These are phyloP conservation scores for Epichloe festucae DNA, from an alignment of 2,329 filamentous ascomycete species.

Conservation along the genomic window DNA sequence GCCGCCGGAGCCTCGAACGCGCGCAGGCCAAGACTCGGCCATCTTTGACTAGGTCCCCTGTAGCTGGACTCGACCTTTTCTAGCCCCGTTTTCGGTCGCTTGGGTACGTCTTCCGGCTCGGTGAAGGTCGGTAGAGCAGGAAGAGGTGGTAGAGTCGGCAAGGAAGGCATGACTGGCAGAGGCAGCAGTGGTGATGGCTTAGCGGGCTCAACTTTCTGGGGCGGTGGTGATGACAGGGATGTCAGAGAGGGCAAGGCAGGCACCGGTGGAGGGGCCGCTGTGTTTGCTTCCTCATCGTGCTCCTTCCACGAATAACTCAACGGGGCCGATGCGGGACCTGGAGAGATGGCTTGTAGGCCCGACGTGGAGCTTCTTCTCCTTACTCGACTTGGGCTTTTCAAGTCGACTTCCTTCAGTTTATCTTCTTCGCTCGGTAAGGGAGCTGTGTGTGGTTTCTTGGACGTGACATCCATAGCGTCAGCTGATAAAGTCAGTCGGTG, in stretches of 20 bases:
- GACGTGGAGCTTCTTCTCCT: slow-evolving; percentile 43
- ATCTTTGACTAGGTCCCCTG: slow-evolving; percentile 10
- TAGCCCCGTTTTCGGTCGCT: slow-evolving; percentile 24
- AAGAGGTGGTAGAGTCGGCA: not conserved
- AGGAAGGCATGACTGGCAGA: not conserved
- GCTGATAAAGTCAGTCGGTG: slow-evolving; percentile 48
- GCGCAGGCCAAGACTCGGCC: slow-evolving; percentile 23
- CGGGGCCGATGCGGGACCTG: slow-evolving; percentile 55
- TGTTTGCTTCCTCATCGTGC: slow-evolving; percentile 19
- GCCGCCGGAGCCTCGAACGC: slow-evolving; percentile 11
- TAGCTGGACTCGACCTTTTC: slow-evolving; percentile 7
- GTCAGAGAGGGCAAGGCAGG: not conserved
- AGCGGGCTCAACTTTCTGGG: not conserved
- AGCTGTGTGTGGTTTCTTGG: slow-evolving; percentile 47
- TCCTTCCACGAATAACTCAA: slow-evolving; percentile 48
- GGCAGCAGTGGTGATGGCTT: not conserved
- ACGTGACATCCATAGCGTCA: slow-evolving; percentile 38
- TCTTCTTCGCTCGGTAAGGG: slow-evolving; percentile 43
- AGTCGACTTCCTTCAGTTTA: slow-evolving; percentile 24
- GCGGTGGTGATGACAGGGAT: not conserved
- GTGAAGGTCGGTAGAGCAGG: slow-evolving; percentile 4
- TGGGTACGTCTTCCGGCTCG: slow-evolving; percentile 7
- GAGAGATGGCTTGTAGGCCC: slow-evolving; percentile 35
- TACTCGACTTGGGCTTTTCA: slow-evolving; percentile 30
- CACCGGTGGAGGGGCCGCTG: not conserved